Base-by-base conservation (phyloP, 495 filamentous ascomycete species). In the Cercophora sp. region DNA sequence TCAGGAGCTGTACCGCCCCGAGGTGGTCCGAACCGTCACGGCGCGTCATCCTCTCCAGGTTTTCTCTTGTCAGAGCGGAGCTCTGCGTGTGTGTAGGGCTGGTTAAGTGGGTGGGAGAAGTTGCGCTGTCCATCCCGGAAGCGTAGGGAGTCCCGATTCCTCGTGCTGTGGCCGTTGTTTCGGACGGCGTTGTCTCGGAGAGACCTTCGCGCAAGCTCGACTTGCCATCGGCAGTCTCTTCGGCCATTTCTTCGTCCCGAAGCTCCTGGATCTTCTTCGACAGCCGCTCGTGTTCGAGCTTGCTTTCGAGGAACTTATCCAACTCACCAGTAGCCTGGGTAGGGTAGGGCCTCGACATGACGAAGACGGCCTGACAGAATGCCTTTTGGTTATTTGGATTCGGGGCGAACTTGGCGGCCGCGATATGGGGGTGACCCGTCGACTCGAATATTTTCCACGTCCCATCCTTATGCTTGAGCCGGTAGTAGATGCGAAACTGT, bases 251-350 rank as follows among this genome's bases (percentile, higher is more conserved):
- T 68, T 97, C 93, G 56, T 81, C 77, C 58, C 84, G 85, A 34
- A 98, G 77, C 62, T 95, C 90, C 11, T 84, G 82, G 52, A 98
- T 95, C 27, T 87, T 83, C 56, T 88, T 87, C 51, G 78, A 81
- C 32, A 98, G 68, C 15, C 93, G 82, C 68, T 95, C 91, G 60
- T 98, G 96, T 67, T 97, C 93, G 42, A 97, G 91, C 68, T 96
- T 96, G 70, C 96, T 92, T 67, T 98, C 93, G 11, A 98, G 75
- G 55, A 96, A 96, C 0, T 92, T 94, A 67, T 98, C 91, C 43
- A 98, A 70, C 6, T 96, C 74, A 8, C 79, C 82, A 0, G 89
- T 83, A 62, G 90, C 93, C 65, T 86, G 89, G 41, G 86, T 93
- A 5, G 90, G 91, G 67, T 96, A 96, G 8, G 90, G 93, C 18